Evolutionary conservation across 2,329 filamentous ascomycete genomes (phyloP).

Genomic region (Exophiala spinifera): DNA sequence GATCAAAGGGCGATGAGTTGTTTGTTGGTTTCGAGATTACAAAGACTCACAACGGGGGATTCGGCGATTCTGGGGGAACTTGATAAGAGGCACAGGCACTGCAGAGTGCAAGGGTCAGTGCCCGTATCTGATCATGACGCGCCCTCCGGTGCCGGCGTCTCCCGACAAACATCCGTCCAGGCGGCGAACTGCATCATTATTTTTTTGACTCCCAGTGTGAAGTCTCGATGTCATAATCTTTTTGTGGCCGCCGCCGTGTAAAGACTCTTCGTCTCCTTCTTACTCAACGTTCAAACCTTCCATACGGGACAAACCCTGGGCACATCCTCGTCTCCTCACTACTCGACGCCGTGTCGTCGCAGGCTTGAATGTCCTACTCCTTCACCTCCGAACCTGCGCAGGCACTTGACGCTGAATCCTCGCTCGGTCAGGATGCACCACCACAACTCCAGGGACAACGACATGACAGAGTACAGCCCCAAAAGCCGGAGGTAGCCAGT

Average conservation of each 20-base stretch:
- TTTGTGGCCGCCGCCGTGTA: slow-evolving; percentile 4
- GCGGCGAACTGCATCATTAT: slow-evolving; percentile 8
- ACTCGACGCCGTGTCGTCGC: background rate
- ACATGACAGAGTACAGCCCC: slow-evolving; percentile 30
- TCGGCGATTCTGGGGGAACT: background rate
- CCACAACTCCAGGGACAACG: slow-evolving; percentile 22
- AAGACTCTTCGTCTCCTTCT: no score
- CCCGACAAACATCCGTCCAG: background rate
- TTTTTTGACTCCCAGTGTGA: slow-evolving; percentile 3
- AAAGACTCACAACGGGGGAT: background rate
- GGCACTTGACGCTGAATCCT: slow-evolving; percentile 20
- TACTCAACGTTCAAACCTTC: no score
- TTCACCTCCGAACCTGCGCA: slow-evolving; percentile 21
- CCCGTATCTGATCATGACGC: background rate
- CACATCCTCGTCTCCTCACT: background rate
- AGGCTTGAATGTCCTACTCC: slow-evolving; percentile 27
- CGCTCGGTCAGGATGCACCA: slow-evolving; percentile 21
- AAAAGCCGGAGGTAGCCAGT: slow-evolving; percentile 19
- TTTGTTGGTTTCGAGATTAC: background rate
- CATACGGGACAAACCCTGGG: no score
- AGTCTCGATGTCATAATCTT: slow-evolving; percentile 19
- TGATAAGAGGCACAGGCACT: no score
- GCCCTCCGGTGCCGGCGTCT: background rate
- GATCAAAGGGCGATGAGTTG: background rate
- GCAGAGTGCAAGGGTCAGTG: no score